These are phyloP conservation scores for Sclerotinia glacialis DNA, from an alignment of 2,329 filamentous ascomycete species.

Conservation along the genomic window DNA sequence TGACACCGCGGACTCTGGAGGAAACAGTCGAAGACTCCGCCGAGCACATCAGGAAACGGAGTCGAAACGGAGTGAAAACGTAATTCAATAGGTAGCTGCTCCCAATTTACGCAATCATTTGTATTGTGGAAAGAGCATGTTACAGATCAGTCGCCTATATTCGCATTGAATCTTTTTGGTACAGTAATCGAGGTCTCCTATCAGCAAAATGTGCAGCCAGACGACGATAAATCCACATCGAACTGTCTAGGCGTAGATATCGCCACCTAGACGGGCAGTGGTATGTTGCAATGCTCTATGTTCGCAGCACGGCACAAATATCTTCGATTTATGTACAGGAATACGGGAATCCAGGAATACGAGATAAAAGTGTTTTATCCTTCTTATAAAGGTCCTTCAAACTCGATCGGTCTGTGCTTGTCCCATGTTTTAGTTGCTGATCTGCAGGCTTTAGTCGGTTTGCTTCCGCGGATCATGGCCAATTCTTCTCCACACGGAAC, in stretches of 20 bases:
- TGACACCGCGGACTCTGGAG: background rate
- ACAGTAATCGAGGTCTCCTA: background rate
- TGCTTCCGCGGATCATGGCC: constrained; percentile 2
- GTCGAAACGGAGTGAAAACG: background rate
- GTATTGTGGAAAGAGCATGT: background rate
- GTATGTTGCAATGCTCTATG: background rate
- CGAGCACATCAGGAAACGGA: background rate
- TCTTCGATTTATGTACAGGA: background rate
- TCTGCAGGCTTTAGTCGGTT: background rate
- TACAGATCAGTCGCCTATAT: background rate
- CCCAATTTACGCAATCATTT: background rate
- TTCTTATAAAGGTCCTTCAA: background rate
- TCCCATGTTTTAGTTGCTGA: background rate
- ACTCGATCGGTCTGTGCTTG: background rate
- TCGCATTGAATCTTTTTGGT: no score
- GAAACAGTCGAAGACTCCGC: background rate
- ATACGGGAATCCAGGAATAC: constrained; percentile 4
- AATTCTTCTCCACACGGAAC: background rate
- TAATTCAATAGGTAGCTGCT: background rate
- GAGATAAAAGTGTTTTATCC: background rate
- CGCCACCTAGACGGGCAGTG: background rate
- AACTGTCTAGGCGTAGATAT: background rate
- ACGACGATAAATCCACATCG: background rate
- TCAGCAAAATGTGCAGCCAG: background rate
- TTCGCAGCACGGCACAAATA: background rate